These are phyloP conservation scores for Strobilomyces echinocephalus DNA, from an alignment of 768 basidiomycete genomes.

Conservation along the genomic window DNA sequence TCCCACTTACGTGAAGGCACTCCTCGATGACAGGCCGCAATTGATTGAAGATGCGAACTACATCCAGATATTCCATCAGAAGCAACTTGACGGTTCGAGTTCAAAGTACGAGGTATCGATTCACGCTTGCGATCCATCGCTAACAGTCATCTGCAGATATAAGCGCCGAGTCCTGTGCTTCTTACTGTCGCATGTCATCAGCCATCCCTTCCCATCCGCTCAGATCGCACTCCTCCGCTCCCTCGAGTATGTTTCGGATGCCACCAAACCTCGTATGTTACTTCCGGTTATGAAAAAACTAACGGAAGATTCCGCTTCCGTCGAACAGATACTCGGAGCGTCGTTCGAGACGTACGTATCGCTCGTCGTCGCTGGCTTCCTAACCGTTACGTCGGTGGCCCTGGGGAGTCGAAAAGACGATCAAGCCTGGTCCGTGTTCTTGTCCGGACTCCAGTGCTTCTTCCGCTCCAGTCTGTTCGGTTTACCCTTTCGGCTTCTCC, in stretches of 20 bases:
- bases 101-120: conserved; percentile 36
- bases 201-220: conserved; percentile 44
- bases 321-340: conserved; percentile 35
- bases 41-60: conserved; percentile 56
- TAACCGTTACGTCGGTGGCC: conserved; percentile 39
- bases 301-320: conserved; percentile 18
- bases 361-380: conserved; percentile 46
- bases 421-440: conserved; percentile 48
- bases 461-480: conserved; percentile 43
- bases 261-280: conserved; percentile 48
- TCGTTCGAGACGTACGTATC: conserved; percentile 33
- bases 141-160: conserved; percentile 41
- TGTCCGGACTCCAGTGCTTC: conserved; percentile 39
- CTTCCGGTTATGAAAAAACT: conserved; percentile 51
- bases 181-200: conserved; percentile 72
- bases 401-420: conserved; percentile 41
- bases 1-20: conserved; percentile 49
- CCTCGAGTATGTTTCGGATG: conserved; percentile 38
- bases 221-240: conserved; percentile 52
- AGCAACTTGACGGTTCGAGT: conserved; percentile 44
- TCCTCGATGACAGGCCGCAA: conserved; percentile 51
- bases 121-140: conserved; percentile 31
- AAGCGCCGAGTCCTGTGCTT: conserved; percentile 70
- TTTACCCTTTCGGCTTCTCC: neutral
- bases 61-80: conserved; percentile 55